Conservation (phyloP, 2,329 filamentous ascomycete genomes). For the Sporothrix globosa region DNA sequence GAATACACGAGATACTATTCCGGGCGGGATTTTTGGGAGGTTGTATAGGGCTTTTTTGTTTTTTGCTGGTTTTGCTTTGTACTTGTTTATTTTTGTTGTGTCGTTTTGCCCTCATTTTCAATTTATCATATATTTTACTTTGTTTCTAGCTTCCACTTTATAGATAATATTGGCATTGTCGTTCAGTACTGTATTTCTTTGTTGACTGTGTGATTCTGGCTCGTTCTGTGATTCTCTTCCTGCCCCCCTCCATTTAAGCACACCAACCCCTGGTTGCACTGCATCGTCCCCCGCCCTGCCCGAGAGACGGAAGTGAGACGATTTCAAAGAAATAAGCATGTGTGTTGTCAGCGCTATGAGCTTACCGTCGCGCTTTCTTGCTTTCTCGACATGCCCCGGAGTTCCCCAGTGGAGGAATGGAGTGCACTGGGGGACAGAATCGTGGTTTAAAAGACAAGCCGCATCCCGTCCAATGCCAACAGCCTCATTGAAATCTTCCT, state of each 20-base stretch:
- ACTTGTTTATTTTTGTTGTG: not conserved
- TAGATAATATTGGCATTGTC: conserved; percentile 19
- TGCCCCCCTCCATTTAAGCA: no score
- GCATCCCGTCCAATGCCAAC: not conserved
- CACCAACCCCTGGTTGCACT: not conserved
- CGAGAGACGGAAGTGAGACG: not conserved
- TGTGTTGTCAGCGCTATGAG: not conserved
- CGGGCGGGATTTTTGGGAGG: conserved; percentile 25
- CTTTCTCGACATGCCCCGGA: not conserved
- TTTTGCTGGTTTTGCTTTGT: not conserved
- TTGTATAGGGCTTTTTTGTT: conserved; percentile 4
- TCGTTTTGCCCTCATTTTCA: not conserved
- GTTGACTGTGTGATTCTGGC: not conserved
- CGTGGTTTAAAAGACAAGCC: no score
- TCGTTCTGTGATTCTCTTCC: not conserved
- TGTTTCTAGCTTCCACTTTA: not conserved
- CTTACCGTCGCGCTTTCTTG: not conserved
- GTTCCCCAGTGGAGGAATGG: not conserved
- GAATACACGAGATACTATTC: conserved; percentile 27
- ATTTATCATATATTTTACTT: conserved; percentile 1
- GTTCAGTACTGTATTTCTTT: not conserved
- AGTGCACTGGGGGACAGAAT: not conserved
- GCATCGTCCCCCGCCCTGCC: not conserved
- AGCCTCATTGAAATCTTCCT: not conserved
- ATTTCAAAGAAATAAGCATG: not conserved